phyloP scores from a whole-genome alignment of 2,329 filamentous ascomycete species.

The Colletotrichum caudatum region DNA sequence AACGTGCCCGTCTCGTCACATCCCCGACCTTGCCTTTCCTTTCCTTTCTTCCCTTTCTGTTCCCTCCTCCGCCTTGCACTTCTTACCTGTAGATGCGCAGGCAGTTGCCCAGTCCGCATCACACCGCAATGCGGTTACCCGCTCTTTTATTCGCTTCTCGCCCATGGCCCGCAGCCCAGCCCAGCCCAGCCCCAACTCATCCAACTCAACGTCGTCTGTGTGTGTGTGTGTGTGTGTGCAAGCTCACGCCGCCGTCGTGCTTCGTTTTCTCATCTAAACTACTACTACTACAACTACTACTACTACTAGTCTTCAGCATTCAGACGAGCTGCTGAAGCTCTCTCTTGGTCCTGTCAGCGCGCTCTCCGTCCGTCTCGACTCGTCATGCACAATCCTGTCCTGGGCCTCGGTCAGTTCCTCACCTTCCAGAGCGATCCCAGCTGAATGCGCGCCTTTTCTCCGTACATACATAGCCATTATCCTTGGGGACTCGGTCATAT shows the following conservation, averaged over 20 bases:
- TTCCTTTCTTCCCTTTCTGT: not conserved
- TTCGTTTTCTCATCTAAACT: not conserved
- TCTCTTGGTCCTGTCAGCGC: not conserved
- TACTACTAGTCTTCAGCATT: not conserved
- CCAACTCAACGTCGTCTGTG: not conserved
- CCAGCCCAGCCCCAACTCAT: not conserved
- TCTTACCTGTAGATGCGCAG: not conserved
- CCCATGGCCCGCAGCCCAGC: not conserved
- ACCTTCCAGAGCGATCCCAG: conserved; percentile 15
- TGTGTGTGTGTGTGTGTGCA: not conserved
- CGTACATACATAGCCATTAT: not conserved
- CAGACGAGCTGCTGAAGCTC: conserved; percentile 2
- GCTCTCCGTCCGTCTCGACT: not conserved
- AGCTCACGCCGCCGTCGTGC: not conserved
- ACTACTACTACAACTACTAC: too few species aligned
- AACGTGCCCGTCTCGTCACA: not conserved
- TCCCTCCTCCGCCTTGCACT: conserved; percentile 4
- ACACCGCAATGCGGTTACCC: conserved; percentile 15
- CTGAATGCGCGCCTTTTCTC: conserved; percentile 5
- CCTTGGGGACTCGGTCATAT: not conserved
- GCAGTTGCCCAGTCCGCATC: not conserved
- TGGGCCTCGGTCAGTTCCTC: conserved; percentile 19
- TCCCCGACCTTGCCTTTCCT: not conserved
- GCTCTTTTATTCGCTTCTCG: conserved; percentile 11
- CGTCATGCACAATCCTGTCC: conserved; percentile 34